phyloP scores from a whole-genome alignment of 805 yeast genomes.

The Yarrowia sp. region DNA sequence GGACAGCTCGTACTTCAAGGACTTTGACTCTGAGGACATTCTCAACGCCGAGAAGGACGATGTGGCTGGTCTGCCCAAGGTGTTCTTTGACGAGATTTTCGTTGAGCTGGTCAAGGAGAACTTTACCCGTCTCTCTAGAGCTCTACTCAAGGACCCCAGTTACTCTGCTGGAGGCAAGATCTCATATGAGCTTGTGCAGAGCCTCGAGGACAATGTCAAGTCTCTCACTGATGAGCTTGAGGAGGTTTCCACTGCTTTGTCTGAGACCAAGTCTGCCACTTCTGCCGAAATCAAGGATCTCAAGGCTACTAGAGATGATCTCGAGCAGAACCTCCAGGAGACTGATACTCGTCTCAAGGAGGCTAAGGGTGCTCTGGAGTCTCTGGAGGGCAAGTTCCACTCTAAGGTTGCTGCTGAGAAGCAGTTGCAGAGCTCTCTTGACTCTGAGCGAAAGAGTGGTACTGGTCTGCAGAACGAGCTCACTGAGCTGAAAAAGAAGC shows the following conservation, averaged over 20 bases:
- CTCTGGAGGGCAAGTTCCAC: slow-evolving; percentile 28
- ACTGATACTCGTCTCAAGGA: slow-evolving; percentile 38
- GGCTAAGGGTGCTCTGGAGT: slow-evolving; percentile 8
- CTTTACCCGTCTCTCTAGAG: slow-evolving; percentile 61
- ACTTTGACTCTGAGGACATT: slow-evolving; percentile 53
- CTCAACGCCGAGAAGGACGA: slow-evolving; percentile 60
- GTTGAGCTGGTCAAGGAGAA: slow-evolving; percentile 68
- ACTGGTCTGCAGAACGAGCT: slow-evolving; percentile 31
- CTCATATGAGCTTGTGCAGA: slow-evolving; percentile 56
- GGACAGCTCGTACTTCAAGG: slow-evolving; percentile 54
- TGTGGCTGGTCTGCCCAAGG: slow-evolving; percentile 77
- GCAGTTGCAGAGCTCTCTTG: not conserved
- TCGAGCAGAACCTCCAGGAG: slow-evolving; percentile 43
- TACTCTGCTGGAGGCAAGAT: slow-evolving; percentile 66
- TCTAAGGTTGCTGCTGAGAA: slow-evolving; percentile 20
- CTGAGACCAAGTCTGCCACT: slow-evolving; percentile 36
- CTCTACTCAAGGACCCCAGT: slow-evolving; percentile 71
- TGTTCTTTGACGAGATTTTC: slow-evolving; percentile 66
- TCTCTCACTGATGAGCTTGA: slow-evolving; percentile 31
- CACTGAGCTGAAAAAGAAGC: slow-evolving; percentile 30
- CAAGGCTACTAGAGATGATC: slow-evolving; percentile 29
- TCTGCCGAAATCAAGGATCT: slow-evolving; percentile 35
- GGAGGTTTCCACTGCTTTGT: slow-evolving; percentile 32
- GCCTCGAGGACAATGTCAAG: slow-evolving; percentile 38
- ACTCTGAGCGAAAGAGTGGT: slow-evolving; percentile 21